Percentiles rank a stretch among this genome's conserved stretches.
Evolutionary conservation across 768 basidiomycete genomes (phyloP).

Genomic region (Suillus brevipes): DNA sequence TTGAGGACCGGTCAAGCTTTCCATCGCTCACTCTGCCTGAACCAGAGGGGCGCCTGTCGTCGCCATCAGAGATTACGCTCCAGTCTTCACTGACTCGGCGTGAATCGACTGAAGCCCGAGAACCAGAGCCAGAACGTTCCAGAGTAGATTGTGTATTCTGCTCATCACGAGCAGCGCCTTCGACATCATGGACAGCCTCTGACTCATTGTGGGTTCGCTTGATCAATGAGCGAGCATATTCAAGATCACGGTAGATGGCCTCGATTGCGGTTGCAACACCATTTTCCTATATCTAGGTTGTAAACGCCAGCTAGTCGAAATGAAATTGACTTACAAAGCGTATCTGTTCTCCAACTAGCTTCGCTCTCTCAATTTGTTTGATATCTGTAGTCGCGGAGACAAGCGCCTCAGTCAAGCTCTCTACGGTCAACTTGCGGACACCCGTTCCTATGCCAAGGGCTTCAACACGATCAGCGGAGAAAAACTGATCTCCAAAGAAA

Average conservation of each 20-base stretch:
- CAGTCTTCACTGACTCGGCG: constrained; percentile 74
- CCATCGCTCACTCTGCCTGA: constrained; percentile 45
- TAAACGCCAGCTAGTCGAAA: neutral
- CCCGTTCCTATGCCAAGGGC: constrained; percentile 89
- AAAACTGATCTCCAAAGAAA: constrained; percentile 97
- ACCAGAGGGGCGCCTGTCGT: constrained; percentile 58
- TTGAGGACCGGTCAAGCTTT: constrained; percentile 35
- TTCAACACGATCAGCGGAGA: constrained; percentile 98
- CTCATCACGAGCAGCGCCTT: constrained; percentile 27
- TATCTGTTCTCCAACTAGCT: constrained; percentile 82
- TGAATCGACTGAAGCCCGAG: constrained; percentile 58
- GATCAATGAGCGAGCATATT: constrained; percentile 88
- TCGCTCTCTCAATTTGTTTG: constrained; percentile 88
- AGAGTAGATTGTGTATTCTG: constrained; percentile 30
- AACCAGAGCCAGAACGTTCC: constrained; percentile 38
- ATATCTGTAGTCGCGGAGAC: constrained; percentile 79
- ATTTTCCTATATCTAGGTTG: constrained; percentile 65
- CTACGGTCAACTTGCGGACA: constrained; percentile 84
- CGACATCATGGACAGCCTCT: constrained; percentile 19
- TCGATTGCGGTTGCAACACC: constrained; percentile 94
- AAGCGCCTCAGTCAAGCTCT: constrained; percentile 77
- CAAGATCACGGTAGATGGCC: constrained; percentile 93
- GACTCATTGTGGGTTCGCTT: constrained; percentile 46
- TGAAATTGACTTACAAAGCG: constrained; percentile 54
- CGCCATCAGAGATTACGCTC: constrained; percentile 83